Evolutionary conservation across 768 basidiomycete species (phyloP), one percentile per base, ranked within the genome.

Genomic region (Phylloporus arenicola): DNA sequence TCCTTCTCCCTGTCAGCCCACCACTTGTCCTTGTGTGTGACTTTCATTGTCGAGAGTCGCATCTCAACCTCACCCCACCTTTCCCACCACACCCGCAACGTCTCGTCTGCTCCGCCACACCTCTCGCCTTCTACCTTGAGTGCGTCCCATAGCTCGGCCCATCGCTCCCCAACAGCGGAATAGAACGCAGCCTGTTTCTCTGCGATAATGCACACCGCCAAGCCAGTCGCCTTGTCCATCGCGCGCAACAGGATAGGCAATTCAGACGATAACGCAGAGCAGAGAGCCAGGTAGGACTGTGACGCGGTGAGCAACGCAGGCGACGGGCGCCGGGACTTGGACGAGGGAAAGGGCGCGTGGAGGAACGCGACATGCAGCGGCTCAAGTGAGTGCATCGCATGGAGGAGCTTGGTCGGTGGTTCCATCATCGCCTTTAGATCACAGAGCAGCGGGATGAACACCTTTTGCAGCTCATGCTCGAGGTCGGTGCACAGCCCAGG

Each of bases 121-220:
- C 77, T 65, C 69, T 86, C 83, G 2, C 82, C 83, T 17, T 86
- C 86, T 4, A 85, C 81, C 10, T 77, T 71, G n/a, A 87, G 68
- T 62, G 84, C 86, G 52, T 90, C 86, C 89, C 89, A 92, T n/a
- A 92, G 68, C n/a, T 82, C 83, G 2, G 73, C 76, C 89, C 89
- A 92, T 25, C 77, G 71, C 44, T 80, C 79, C 38, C 77, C 73
- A 6, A 86, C 76, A 34, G 78, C 78, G 14, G 64, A 52, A 71
- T 80, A 91, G 59, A 85, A 86, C 20, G 67, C 64, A 2, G 72
- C 72, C 61, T 91, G 88, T 50, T 80, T 74, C 6, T 68, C 65
- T 0, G 77, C 78, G 24, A 90, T 69, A 22, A 78, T 72, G 3
- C 71, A 57, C 0, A 88, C 72, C 46, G 76, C 74, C 5, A 72